Base-by-base conservation (phyloP, 192 early-diverging fungal species). In the Spizellomyces sp. region DNA sequence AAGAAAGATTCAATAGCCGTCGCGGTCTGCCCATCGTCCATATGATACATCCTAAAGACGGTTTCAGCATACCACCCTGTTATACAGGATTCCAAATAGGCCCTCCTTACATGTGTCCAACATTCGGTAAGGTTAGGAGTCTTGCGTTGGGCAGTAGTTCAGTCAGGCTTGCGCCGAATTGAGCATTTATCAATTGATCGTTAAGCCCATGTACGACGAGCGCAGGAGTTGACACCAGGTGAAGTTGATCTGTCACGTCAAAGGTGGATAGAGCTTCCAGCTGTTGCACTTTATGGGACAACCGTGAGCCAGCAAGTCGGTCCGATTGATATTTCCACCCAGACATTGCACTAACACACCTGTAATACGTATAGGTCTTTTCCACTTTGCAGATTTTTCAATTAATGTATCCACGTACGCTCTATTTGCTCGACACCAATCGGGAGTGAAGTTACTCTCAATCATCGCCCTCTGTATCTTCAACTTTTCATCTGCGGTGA, bases 41-140 rank as follows among this genome's bases (percentile, higher is more conserved):
- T 70, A 5, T 19, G 17, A 19, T 62, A 62, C 58, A 48, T 70
- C 9, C 69, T 70, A 14, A 69, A 15, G 5, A 59, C 8, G 55
- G 14, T 36, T 22, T 45, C 19, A 63, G 17, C 14, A 22, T 45
- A n/a, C 10, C 27, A 36, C 27, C 27, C 27, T 2, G 8, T 50
- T 22, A 58, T 41, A 2, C 9, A 17, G 48, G n/a, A 60, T 47
- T 2, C 0, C 50, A 15, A 27, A 45, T 6, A 14, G 67, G 14
- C 22, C 0, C 52, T 67, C 8, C 69, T 70, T 62, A 62, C 69
- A 70, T 60, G 45, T 70, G 69, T 22, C 69, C 69, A 48, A 70
- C 45, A 15, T 70, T 59, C 10, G 8, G 58, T 9, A 70, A 45
- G 5, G 60, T 19, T 5, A 70, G 1, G 15, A 70, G 62, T 22